Percentiles rank a stretch among this genome's conserved stretches.
These are phyloP conservation scores for Amanita thiersii DNA, from an alignment of 768 basidiomycete genomes.

Conservation along the genomic window DNA sequence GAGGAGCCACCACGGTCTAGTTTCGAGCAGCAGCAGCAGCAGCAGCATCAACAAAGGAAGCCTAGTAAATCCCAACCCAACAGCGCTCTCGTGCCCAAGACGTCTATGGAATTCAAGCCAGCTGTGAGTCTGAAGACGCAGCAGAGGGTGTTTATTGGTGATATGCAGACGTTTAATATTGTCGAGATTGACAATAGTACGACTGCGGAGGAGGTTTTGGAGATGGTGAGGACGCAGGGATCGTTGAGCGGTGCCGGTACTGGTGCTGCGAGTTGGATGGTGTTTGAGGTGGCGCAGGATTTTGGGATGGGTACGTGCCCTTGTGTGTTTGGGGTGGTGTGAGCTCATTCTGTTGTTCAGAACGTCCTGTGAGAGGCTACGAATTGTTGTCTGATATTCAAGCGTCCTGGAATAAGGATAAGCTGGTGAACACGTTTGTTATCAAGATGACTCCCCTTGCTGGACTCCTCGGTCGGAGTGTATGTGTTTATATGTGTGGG, in stretches of 20 bases:
- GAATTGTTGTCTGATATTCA: conserved; percentile 77
- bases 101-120: conserved; percentile 17
- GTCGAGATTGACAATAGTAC: conserved; percentile 65
- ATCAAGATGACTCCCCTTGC: conserved; percentile 69
- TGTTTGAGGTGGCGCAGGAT: conserved; percentile 86
- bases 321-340: conserved; percentile 11
- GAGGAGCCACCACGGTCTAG: background rate
- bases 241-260: conserved; percentile 50
- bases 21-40: background rate
- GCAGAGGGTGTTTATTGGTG: conserved; percentile 71
- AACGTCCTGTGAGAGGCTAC: conserved; percentile 84
- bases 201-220: conserved; percentile 65
- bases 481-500: conserved; percentile 31
- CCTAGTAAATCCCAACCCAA: background rate
- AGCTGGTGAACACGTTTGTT: conserved; percentile 72
- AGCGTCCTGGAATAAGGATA: conserved; percentile 84
- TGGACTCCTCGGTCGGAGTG: conserved; percentile 46
- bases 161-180: conserved; percentile 67
- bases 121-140: conserved; percentile 31
- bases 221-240: conserved; percentile 56
- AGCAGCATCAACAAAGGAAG: conserved; percentile 1
- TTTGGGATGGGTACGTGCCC: conserved; percentile 83
- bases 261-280: conserved; percentile 71
- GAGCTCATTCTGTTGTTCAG: conserved; percentile 28
- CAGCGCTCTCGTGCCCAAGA: conserved; percentile 1